Evolutionary conservation across 1,284 basidiomycete genomes (phyloP).

Genomic region (Fistulinella staudtii): DNA sequence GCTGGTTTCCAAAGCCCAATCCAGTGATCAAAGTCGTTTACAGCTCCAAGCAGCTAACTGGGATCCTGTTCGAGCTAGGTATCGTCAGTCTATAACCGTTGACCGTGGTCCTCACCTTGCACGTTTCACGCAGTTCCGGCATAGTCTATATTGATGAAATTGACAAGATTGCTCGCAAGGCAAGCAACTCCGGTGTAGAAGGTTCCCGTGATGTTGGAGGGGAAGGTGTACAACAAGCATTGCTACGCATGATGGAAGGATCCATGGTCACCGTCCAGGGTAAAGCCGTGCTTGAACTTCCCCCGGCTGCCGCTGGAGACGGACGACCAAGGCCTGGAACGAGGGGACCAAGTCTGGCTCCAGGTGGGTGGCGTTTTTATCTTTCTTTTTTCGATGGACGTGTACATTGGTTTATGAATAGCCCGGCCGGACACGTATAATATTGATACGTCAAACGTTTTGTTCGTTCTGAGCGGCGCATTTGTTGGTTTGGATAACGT

Average conservation of each 20-base stretch:
- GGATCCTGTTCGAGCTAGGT: slow-evolving; percentile 81
- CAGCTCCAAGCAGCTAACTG: slow-evolving; percentile 83
- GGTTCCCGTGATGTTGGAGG: slow-evolving; percentile 89
- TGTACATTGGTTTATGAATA: slow-evolving; percentile 23
- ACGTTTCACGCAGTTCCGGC: slow-evolving; percentile 55
- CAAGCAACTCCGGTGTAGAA: slow-evolving; percentile 57
- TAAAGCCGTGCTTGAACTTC: slow-evolving; percentile 52
- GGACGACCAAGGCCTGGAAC: slow-evolving; percentile 46
- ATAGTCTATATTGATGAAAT: slow-evolving; percentile 97
- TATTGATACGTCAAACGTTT: slow-evolving; percentile 84
- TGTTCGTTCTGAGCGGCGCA: slow-evolving; percentile 90
- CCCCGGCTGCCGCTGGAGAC: slow-evolving; percentile 40
- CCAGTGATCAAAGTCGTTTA: slow-evolving; percentile 1
- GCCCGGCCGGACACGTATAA: slow-evolving; percentile 67
- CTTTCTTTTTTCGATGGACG: neutral
- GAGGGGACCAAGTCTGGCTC: slow-evolving; percentile 20
- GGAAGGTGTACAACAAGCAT: slow-evolving; percentile 92
- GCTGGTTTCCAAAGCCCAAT: neutral
- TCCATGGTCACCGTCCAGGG: slow-evolving; percentile 77
- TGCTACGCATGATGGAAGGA: slow-evolving; percentile 92
- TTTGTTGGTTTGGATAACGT: slow-evolving; percentile 90
- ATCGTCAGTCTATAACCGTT: neutral
- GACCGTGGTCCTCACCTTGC: slow-evolving; percentile 3
- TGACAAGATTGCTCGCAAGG: slow-evolving; percentile 85
- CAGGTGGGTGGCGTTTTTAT: slow-evolving; percentile 18